A percentile compares a stretch with the other conserved stretches of the same genome.
Evolutionary conservation across 2,329 filamentous ascomycete genomes (phyloP).

Genomic region (Pseudocercospora eumusae): DNA sequence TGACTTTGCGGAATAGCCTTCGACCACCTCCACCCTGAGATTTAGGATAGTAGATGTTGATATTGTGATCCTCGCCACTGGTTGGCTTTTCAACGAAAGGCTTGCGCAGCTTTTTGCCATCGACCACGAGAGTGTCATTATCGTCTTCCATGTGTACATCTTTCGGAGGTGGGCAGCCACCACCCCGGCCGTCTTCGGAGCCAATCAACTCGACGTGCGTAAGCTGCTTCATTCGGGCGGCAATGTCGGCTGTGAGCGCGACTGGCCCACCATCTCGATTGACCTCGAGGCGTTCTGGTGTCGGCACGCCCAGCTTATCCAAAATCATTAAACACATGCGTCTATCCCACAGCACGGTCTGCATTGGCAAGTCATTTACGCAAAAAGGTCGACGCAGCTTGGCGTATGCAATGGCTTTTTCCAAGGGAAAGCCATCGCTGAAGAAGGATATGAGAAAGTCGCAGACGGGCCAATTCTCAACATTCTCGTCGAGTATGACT

Average conservation of each 20-base stretch:
- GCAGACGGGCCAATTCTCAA: conserved; percentile 94
- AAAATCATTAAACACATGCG: conserved; percentile 84
- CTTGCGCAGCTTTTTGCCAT: conserved; percentile 78
- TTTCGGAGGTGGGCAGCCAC: conserved; percentile 58
- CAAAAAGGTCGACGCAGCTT: conserved; percentile 93
- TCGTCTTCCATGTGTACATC: conserved; percentile 86
- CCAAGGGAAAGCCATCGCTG: conserved; percentile 92
- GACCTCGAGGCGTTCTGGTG: conserved; percentile 84
- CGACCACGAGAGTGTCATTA: conserved; percentile 82
- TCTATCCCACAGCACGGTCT: conserved; percentile 94
- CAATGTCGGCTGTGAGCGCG: conserved; percentile 75
- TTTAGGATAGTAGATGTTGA: conserved; percentile 93
- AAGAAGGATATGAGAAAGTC: conserved; percentile 99
- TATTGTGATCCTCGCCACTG: conserved; percentile 98
- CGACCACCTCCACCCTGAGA: conserved; percentile 85
- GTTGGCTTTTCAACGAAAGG: conserved; percentile 98
- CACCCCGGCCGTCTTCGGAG: conserved; percentile 65
- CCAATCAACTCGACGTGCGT: conserved; percentile 76
- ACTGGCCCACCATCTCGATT: conserved; percentile 88
- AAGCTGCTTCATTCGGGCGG: conserved; percentile 74
- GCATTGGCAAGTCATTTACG: conserved; percentile 96
- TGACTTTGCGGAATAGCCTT: conserved; percentile 92
- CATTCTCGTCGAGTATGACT: conserved; percentile 93
- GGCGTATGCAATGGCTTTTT: conserved; percentile 95
- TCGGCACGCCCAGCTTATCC: conserved; percentile 85